phyloP scores from a whole-genome alignment of 768 basidiomycete species.

The Pisolithus sp. region DNA sequence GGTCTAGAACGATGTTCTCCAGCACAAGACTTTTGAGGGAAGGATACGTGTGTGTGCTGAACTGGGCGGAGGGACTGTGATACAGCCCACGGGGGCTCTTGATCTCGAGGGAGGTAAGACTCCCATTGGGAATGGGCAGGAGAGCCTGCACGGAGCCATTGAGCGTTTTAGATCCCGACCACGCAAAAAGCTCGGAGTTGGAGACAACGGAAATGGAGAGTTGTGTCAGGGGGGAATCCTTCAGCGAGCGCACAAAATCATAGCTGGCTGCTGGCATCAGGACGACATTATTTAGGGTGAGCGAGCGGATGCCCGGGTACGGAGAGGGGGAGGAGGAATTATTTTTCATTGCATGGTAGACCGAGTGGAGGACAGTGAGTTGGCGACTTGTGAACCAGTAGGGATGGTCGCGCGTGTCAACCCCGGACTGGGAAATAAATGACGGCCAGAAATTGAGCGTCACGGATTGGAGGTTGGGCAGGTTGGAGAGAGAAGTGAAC shows the following conservation, averaged over 20 bases:
- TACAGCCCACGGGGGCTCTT: conserved; percentile 25
- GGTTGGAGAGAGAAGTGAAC: conserved; percentile 14
- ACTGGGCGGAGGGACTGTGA: conserved; percentile 20
- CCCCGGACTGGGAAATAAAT: conserved; percentile 17
- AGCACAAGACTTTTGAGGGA: conserved; percentile 21
- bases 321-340: conserved; percentile 3
- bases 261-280: conserved; percentile 20
- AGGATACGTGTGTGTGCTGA: conserved; percentile 18
- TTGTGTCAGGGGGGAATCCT: conserved; percentile 22
- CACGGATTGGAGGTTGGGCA: conserved; percentile 17
- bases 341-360: conserved; percentile 15
- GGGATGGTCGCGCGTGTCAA: conserved; percentile 22
- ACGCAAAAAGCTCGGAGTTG: conserved; percentile 23
- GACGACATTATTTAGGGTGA: conserved; percentile 21
- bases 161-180: conserved; percentile 26
- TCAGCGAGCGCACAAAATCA: conserved; percentile 21
- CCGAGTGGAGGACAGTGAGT: conserved; percentile 16
- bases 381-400: conserved; percentile 29
- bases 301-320: conserved; percentile 11
- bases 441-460: conserved; percentile 27
- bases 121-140: conserved; percentile 15
- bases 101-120: conserved; percentile 17
- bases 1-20: conserved; percentile 26
- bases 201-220: conserved; percentile 26
- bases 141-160: conserved; percentile 22